phyloP scores from a whole-genome alignment of 1,284 basidiomycete genomes.

The Marasmius fiardii region DNA sequence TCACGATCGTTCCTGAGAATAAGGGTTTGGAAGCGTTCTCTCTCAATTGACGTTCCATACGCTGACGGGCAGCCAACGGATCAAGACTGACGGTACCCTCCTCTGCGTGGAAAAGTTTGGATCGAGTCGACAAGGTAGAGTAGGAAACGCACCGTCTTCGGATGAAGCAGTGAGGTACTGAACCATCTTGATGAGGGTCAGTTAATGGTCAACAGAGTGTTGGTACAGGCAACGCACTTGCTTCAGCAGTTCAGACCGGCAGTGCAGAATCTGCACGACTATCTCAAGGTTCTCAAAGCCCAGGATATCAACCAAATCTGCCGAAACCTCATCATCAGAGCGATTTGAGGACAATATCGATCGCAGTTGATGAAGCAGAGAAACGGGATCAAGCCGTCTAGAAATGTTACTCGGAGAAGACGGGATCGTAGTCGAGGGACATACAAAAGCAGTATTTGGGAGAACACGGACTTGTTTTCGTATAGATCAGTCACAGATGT shows the following conservation, averaged over 20 bases:
- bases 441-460: slow-evolving; percentile 12
- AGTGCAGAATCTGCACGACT: slow-evolving; percentile 52
- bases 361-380: slow-evolving; percentile 27
- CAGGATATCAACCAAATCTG: slow-evolving; percentile 76
- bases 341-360: slow-evolving; percentile 31
- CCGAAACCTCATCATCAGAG: slow-evolving; percentile 71
- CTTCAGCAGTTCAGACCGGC: slow-evolving; percentile 37
- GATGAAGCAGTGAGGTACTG: background rate
- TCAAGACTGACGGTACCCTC: slow-evolving; percentile 35
- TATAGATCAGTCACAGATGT: slow-evolving; percentile 15
- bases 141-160: background rate
- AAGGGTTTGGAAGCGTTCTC: slow-evolving; percentile 69
- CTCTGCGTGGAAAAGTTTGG: background rate
- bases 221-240: slow-evolving; percentile 32
- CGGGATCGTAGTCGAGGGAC: background rate
- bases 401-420: background rate
- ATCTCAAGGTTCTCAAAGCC: slow-evolving; percentile 85
- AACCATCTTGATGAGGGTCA: slow-evolving; percentile 5
- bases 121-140: background rate
- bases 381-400: slow-evolving; percentile 16
- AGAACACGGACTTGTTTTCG: slow-evolving; percentile 1
- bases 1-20: slow-evolving; percentile 56
- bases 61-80: slow-evolving; percentile 53
- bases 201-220: background rate
- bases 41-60: slow-evolving; percentile 65